phyloP scores from a whole-genome alignment of 2,329 filamentous ascomycete species.

The Cordyceps cicadae region DNA sequence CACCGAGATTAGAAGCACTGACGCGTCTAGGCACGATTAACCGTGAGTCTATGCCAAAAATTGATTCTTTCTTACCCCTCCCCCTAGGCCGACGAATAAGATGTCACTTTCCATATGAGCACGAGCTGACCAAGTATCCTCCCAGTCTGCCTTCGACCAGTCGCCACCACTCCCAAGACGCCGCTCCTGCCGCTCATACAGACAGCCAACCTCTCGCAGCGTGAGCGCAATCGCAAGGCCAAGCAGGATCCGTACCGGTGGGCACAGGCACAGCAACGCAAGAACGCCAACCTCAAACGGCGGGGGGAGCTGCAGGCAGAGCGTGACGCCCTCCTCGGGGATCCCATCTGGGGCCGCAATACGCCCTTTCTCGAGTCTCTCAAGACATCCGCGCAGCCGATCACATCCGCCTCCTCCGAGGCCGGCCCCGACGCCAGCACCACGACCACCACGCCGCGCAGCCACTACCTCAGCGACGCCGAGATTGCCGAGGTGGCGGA shows the following conservation, averaged over 20 bases:
- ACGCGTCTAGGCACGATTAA: slow-evolving; percentile 52
- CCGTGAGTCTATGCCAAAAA: slow-evolving; percentile 37
- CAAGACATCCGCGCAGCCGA: slow-evolving; percentile 50
- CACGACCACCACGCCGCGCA: slow-evolving; percentile 45
- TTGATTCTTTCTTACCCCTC: slow-evolving; percentile 8
- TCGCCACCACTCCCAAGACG: slow-evolving; percentile 36
- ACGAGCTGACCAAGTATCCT: slow-evolving; percentile 16
- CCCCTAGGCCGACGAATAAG: background rate
- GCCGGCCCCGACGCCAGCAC: background rate
- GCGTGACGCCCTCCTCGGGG: slow-evolving; percentile 58
- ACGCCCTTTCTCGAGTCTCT: slow-evolving; percentile 83
- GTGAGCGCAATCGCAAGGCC: slow-evolving; percentile 56
- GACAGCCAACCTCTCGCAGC: slow-evolving; percentile 53
- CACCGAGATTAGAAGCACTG: slow-evolving; percentile 55
- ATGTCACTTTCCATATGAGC: background rate
- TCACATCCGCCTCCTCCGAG: slow-evolving; percentile 14
- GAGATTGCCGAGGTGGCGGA: slow-evolving; percentile 61
- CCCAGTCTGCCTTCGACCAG: slow-evolving; percentile 50
- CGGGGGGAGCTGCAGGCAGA: slow-evolving; percentile 60
- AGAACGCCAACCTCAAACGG: slow-evolving; percentile 71
- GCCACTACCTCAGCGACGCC: slow-evolving; percentile 62
- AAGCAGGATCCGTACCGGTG: slow-evolving; percentile 75
- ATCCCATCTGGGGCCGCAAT: slow-evolving; percentile 68
- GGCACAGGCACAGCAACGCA: slow-evolving; percentile 74
- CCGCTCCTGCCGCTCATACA: slow-evolving; percentile 53